Conservation (phyloP, 352 stramenopile species). For the Pythium insidiosum region DNA sequence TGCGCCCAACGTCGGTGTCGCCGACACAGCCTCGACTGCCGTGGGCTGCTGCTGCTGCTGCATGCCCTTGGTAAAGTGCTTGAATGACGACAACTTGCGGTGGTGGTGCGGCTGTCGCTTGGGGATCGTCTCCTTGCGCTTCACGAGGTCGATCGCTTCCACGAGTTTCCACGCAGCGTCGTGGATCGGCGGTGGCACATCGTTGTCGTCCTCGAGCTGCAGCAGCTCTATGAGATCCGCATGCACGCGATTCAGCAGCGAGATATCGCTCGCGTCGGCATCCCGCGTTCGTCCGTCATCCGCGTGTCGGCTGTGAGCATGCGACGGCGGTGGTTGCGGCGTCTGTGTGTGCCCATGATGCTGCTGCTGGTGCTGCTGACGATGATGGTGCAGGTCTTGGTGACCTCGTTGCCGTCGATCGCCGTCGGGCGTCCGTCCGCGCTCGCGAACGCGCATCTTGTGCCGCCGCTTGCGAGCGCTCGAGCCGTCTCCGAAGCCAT, state of each 20-base stretch:
- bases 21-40: neutral
- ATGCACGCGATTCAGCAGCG: constrained; percentile 34
- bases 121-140: constrained; percentile 13
- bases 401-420: constrained; percentile 1
- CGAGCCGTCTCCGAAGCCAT: constrained; percentile 4
- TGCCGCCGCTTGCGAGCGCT: constrained; percentile 18
- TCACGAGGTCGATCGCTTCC: constrained; percentile 31
- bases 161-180: constrained; percentile 44
- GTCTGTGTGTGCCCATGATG: neutral
- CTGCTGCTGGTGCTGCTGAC: constrained; percentile 6
- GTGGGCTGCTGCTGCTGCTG: neutral
- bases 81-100: neutral
- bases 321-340: neutral
- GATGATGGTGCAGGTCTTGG: constrained; percentile 3
- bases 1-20: too few relatives aligned
- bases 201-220: constrained; percentile 27
- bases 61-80: neutral
- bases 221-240: constrained; percentile 41
- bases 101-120: neutral
- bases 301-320: neutral
- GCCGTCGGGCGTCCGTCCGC: constrained; percentile 23
- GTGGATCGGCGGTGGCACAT: constrained; percentile 11
- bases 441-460: constrained; percentile 36
- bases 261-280: constrained; percentile 1
- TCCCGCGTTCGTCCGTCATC: neutral